A percentile compares a stretch with the other conserved stretches of the same genome.
These are phyloP conservation scores for Pythium chondricola DNA, from an alignment of 352 stramenopile genomes.

Conservation along the genomic window DNA sequence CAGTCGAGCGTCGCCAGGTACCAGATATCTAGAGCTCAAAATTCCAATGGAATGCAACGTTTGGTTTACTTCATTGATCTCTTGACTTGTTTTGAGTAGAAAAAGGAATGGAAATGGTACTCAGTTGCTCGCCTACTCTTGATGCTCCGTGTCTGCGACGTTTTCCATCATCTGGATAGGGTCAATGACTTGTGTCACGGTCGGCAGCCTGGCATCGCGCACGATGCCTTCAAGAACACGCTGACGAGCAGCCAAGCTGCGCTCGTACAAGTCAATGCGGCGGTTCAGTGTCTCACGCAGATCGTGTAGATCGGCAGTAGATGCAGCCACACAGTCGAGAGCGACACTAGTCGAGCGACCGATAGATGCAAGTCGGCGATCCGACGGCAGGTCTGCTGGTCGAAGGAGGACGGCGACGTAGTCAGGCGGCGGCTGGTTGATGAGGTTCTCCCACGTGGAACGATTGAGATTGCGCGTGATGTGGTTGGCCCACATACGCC, in stretches of 20 bases:
- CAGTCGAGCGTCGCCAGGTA: not conserved
- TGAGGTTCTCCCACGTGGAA: constrained; percentile 7
- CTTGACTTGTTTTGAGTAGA: not conserved
- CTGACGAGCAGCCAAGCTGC: not conserved
- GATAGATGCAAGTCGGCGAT: not conserved
- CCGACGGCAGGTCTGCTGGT: not conserved
- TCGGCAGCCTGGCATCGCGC: not conserved
- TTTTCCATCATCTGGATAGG: constrained; percentile 9
- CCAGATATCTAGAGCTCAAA: constrained; percentile 1
- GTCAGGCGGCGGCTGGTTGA: constrained; percentile 4
- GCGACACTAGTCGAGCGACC: constrained; percentile 2
- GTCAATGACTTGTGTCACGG: not conserved
- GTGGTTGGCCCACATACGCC: constrained; percentile 18
- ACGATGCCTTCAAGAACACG: constrained; percentile 1
- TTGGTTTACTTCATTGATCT: not conserved
- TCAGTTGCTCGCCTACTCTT: too few relatives aligned
- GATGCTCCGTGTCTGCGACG: constrained; percentile 15
- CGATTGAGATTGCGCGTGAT: constrained; percentile 8
- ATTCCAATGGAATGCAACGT: not conserved
- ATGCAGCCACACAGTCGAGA: constrained; percentile 8
- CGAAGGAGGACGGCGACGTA: constrained; percentile 6
- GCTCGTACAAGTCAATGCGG: constrained; percentile 2
- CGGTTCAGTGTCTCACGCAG: not conserved
- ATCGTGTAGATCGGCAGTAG: not conserved
- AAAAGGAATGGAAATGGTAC: too few relatives aligned